Base-by-base conservation (phyloP, 441 rosid species). In the Bocquillonia castaneifolia region DNA sequence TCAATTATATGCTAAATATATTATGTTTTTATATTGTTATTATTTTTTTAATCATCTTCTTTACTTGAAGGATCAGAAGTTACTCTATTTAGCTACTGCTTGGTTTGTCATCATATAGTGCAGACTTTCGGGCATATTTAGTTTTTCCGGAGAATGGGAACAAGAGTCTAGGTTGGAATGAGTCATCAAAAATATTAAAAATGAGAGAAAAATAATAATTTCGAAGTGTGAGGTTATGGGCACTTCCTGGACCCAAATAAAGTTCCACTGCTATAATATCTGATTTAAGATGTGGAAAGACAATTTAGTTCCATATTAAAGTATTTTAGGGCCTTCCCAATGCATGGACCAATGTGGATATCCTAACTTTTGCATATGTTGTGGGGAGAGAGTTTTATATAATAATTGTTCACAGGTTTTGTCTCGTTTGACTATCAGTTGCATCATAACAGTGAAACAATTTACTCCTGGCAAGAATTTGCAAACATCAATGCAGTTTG, bases 401-500 rank as follows among this genome's bases (percentile, higher is more conserved):
- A 36, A 66, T 68, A 68, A 59, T 75, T 75, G 60, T 71, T 74
- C 57, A 70, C 54, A 62, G 68, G 76, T 47, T 77, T 50, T 65
- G 26, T 67, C 67, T 74, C 53, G 70, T 83, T 62, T 78, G 64
- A 70, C 80, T 67, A 62, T 75, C 88, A 91, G 99, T 74, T 87
- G 83, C 84, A 83, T 75, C 71, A 70, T 74, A 76, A 81, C 71
- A 32, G 77, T 71, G 80, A 79, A 78, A 77, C 67, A 75, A 78
- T 73, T 73, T 66, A 48, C 80, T 74, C 73, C 67, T 29, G 82
- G 77, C 79, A 72, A 78, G 81, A 84, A 73, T 63, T 65, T 72
- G 76, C 85, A 61, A 94, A 87, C 66, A 87, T 94, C 66, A 94
- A 94, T 80, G 81, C 83, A 70, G 84, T 91, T 64, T 94, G 99